Evolutionary conservation across 2,329 filamentous ascomycete genomes (phyloP), one percentile per base, ranked within the genome.

Genomic region (Thielaviopsis punctulata): DNA sequence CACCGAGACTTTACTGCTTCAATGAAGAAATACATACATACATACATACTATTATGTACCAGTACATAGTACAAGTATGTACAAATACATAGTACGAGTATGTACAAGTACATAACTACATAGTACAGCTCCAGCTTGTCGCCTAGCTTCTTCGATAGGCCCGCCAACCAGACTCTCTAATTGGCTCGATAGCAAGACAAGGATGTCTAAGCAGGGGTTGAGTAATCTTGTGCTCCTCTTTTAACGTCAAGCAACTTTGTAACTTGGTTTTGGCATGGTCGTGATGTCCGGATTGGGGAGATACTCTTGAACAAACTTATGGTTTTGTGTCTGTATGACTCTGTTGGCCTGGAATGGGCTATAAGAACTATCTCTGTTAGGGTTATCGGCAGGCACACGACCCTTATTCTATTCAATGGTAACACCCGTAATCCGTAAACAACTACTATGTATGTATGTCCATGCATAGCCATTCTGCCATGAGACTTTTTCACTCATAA

Each of bases 151-250:
- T 36, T 22, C 44, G 48, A 39, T 39, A 39, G 33, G 33, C 33
- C 3, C 3, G 6, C 15, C n/a, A 18, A 4, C 18, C 13, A 18
- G 23, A 10, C 15, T n/a, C n/a, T n/a, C 21, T 47, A 15, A 48
- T 48, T 30, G 45, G 45, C 45, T 25, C 45, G 45, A 48, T 30
- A 48, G 30, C 45, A 6, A 48, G 22, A 41, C 36, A 41, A 41
- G 36, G 36, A 19, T 41, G 24, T 39, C 13, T 24, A 33, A 48
- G 46, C 53, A 52, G 46, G 49, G 49, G 25, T 55, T 52, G 25
- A 39, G 47, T 50, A 41, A 53, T 39, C 45, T 25, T 51, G 49
- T 52, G 30, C 49, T 55, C 49, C 53, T 51, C 53, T 52, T 49
- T 52, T 22, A 47, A 55, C 49, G 49, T 45, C 49, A 52, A 45